phyloP scores from a whole-genome alignment of 2,329 filamentous ascomycete genomes.

The Biscogniauxia mediterranea region DNA sequence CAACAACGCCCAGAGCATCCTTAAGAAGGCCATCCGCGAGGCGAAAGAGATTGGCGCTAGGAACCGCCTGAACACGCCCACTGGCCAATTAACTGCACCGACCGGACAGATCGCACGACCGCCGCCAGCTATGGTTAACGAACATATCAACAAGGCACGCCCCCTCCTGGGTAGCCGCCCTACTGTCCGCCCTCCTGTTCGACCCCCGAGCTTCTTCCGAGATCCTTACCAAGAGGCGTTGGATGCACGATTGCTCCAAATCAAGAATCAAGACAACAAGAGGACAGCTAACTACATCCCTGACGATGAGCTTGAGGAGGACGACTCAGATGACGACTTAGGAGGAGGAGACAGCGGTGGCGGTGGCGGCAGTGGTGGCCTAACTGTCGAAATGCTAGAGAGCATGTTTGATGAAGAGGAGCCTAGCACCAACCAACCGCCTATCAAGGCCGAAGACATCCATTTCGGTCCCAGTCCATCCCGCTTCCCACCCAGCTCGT shows the following conservation, averaged over 20 bases:
- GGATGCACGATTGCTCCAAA: slow-evolving; percentile 36
- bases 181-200: slow-evolving; percentile 4
- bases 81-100: slow-evolving; percentile 33
- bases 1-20: slow-evolving; percentile 50
- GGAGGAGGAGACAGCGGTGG: slow-evolving; percentile 18
- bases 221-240: slow-evolving; percentile 33
- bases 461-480: neutral
- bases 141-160: slow-evolving; percentile 45
- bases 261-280: slow-evolving; percentile 28
- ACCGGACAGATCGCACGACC: slow-evolving; percentile 46
- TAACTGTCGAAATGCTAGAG: neutral
- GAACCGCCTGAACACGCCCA: slow-evolving; percentile 43
- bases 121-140: slow-evolving; percentile 53
- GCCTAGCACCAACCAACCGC: neutral
- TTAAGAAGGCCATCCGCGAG: slow-evolving; percentile 56
- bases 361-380: too few species aligned
- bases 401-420: slow-evolving; percentile 22
- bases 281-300: slow-evolving; percentile 38
- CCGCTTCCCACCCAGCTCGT: neutral
- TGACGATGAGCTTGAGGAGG: slow-evolving; percentile 39
- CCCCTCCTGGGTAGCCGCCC: slow-evolving; percentile 22
- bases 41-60: slow-evolving; percentile 52
- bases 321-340: slow-evolving; percentile 16
- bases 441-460: slow-evolving; percentile 14
- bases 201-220: slow-evolving; percentile 10